phyloP scores from a whole-genome alignment of 805 yeast genomes.

The Starmerella vaccinii region DNA sequence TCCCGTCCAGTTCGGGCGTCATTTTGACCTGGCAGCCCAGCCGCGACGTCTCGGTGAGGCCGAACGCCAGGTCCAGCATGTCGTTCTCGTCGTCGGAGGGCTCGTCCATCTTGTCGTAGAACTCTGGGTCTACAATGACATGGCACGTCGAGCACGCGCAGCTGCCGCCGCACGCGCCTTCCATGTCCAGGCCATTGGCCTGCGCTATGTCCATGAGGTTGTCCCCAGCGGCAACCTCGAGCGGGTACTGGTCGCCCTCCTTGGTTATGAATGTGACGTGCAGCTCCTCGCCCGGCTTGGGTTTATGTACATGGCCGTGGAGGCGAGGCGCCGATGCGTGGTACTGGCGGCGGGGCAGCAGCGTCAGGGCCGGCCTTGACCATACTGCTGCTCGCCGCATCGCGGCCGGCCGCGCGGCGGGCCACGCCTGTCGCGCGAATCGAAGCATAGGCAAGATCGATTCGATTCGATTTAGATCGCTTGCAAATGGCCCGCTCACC shows the following conservation, averaged over 20 bases:
- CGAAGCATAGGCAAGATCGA: background rate
- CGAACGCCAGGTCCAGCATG: slow-evolving; percentile 95
- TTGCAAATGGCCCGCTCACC: background rate
- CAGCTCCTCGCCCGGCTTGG: slow-evolving; percentile 87
- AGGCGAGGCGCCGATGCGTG: slow-evolving; percentile 3
- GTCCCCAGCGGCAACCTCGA: slow-evolving; percentile 89
- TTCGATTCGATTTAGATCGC: background rate
- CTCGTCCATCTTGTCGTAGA: slow-evolving; percentile 80
- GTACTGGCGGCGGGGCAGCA: background rate
- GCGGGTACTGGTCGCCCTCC: slow-evolving; percentile 73
- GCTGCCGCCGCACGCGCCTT: slow-evolving; percentile 95
- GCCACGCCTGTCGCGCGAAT: background rate
- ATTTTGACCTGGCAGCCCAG: slow-evolving; percentile 88
- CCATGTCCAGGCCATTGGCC: slow-evolving; percentile 87
- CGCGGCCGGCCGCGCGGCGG: background rate
- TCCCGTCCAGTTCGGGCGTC: slow-evolving; percentile 84
- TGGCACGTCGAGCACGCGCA: slow-evolving; percentile 99
- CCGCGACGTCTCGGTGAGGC: slow-evolving; percentile 91
- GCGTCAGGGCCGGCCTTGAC: background rate
- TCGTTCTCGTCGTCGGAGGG: slow-evolving; percentile 97
- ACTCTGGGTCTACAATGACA: slow-evolving; percentile 90
- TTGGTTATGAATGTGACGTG: slow-evolving; percentile 82
- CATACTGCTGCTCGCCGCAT: background rate
- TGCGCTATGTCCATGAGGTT: slow-evolving; percentile 88
- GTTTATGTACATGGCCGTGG: slow-evolving; percentile 86